These are phyloP conservation scores for Pilobolus umbonatus DNA, from an alignment of 192 early-diverging fungal species.

Conservation along the genomic window DNA sequence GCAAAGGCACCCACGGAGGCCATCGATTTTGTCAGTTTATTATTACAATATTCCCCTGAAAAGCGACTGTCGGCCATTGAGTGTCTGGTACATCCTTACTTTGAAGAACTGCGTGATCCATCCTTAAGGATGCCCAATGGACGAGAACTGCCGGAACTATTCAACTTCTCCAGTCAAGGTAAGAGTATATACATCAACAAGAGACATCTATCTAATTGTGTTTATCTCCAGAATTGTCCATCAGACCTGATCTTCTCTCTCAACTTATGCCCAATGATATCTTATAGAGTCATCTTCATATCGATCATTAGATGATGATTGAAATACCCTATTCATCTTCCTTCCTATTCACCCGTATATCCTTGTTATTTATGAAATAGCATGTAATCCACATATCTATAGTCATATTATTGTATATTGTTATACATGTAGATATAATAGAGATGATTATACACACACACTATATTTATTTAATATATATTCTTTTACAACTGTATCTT, in stretches of 20 bases:
- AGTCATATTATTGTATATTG: too few species aligned
- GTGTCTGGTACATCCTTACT: conserved; percentile 88
- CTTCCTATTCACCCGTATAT: too few species aligned
- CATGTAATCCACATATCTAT: too few species aligned
- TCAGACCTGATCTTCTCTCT: conserved; percentile 72
- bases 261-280: conserved; percentile 78
- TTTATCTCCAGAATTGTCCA: conserved; percentile 65
- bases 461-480: conserved; percentile 1
- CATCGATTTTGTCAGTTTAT: conserved; percentile 72
- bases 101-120: conserved; percentile 89
- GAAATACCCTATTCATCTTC: too few species aligned
- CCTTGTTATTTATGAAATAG: too few species aligned
- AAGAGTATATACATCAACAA: conserved; percentile 14
- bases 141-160: conserved; percentile 76
- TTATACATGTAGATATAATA: not conserved
- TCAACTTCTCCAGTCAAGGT: conserved; percentile 80
- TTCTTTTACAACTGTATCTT: not conserved
- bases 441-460: not conserved
- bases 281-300: too few species aligned
- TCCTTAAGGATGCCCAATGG: conserved; percentile 76
- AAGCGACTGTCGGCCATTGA: conserved; percentile 81
- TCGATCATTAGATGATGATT: too few species aligned
- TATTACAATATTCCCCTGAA: conserved; percentile 87
- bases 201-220: not conserved
- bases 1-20: conserved; percentile 75